Conservation (phyloP, 176 grass and related monocot genomes). For the Phoenix roebelenii region DNA sequence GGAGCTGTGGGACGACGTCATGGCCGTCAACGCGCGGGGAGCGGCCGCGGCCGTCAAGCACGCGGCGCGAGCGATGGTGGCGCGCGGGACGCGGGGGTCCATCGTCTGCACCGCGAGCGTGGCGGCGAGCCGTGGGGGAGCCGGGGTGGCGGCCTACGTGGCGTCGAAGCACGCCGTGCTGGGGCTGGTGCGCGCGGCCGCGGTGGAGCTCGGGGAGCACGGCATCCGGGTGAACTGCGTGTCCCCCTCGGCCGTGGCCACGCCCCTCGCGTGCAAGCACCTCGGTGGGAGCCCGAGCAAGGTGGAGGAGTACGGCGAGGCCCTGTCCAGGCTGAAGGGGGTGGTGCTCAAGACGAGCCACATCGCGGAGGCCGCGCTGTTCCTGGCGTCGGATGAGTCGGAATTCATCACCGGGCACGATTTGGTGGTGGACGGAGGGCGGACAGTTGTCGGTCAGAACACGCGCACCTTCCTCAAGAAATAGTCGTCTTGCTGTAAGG, state of each 20-base stretch:
- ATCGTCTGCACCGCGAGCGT: conserved; percentile 76
- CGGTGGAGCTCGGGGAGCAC: conserved; percentile 46
- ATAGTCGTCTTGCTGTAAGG: too few relatives aligned
- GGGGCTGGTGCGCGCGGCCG: conserved; percentile 49
- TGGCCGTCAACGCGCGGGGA: conserved; percentile 69
- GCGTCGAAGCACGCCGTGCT: conserved; percentile 75
- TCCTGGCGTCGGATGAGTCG: conserved; percentile 63
- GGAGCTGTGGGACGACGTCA: conserved; percentile 39
- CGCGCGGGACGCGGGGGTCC: conserved; percentile 24
- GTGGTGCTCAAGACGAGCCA: conserved; percentile 36
- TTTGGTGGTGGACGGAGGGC: too few relatives aligned
- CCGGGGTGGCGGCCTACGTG: conserved; percentile 49
- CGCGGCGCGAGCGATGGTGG: conserved; percentile 57
- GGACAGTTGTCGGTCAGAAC: too few relatives aligned
- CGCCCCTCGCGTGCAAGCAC: conserved; percentile 31
- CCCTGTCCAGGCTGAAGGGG: conserved; percentile 30
- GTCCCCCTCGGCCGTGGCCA: conserved; percentile 61
- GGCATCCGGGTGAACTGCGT: conserved; percentile 74
- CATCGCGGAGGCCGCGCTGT: conserved; percentile 52
- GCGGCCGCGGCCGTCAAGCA: conserved; percentile 46
- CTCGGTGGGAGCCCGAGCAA: conserved; percentile 11
- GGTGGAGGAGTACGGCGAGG: conserved; percentile 31
- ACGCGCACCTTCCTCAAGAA: too few relatives aligned
- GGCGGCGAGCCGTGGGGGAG: conserved; percentile 37
- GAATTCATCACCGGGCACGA: neutral